phyloP scores from a whole-genome alignment of 164 flowering plant species.

The Aristolochia californica region DNA sequence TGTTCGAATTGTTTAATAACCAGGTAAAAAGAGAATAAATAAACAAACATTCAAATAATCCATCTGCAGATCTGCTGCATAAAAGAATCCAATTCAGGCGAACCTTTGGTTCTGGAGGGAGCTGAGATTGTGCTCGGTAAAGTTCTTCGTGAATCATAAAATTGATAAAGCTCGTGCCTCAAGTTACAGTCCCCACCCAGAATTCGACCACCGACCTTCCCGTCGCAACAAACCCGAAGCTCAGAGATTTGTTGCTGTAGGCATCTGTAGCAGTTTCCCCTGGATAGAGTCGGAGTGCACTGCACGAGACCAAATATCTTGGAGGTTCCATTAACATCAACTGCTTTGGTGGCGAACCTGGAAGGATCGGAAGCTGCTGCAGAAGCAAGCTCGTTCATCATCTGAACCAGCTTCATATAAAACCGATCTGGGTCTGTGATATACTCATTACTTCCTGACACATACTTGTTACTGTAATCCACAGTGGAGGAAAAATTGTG shows the following conservation, averaged over 20 bases:
- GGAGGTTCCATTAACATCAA: neutral
- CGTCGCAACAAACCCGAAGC: neutral
- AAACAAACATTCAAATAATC: too few relatives aligned
- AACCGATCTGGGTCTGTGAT: neutral
- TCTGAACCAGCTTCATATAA: neutral
- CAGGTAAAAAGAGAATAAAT: too few relatives aligned
- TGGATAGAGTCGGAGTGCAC: neutral
- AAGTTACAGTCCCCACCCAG: neutral
- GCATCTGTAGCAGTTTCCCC: neutral
- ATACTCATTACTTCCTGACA: neutral
- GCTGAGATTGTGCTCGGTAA: too few relatives aligned
- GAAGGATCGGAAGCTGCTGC: neutral
- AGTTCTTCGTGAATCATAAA: neutral
- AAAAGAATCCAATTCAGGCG: too few relatives aligned
- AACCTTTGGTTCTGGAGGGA: too few relatives aligned
- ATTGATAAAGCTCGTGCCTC: neutral
- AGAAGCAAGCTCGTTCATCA: neutral
- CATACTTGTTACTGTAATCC: neutral
- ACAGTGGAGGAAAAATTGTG: neutral
- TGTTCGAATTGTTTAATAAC: too few relatives aligned
- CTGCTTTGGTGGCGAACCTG: neutral
- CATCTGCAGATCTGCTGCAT: too few relatives aligned
- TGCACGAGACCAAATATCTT: neutral
- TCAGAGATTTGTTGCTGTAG: neutral
- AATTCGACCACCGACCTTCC: neutral